These are phyloP conservation scores for Daldinia sp. DNA, from an alignment of 2,329 filamentous ascomycete genomes.

Conservation along the genomic window DNA sequence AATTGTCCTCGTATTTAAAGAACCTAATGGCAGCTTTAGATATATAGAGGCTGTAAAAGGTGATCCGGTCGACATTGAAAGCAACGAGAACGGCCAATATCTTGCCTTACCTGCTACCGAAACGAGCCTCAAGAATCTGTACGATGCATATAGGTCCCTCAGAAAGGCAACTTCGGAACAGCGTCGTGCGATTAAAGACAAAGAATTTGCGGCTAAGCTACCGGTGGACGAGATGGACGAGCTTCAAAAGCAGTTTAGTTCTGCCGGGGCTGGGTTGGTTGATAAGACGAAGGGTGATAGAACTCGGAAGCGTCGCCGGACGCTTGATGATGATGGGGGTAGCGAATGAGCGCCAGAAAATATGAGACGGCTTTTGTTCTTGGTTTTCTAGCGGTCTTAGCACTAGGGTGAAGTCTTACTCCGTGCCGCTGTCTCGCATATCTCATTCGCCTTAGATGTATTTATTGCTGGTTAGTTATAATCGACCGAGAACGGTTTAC, in stretches of 20 bases:
- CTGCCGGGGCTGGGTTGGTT: not conserved
- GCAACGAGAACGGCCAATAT: conserved; percentile 8
- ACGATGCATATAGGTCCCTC: conserved; percentile 32
- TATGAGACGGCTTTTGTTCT: too few relatives aligned
- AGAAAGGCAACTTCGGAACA: conserved; percentile 34
- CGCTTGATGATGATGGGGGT: conserved; percentile 30
- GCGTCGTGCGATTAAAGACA: conserved; percentile 35
- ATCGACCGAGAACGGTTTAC: too few relatives aligned
- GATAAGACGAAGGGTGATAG: not conserved
- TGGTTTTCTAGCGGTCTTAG: not conserved
- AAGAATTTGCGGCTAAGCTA: conserved; percentile 28
- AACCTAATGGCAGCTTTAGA: not conserved
- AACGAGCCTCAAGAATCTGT: conserved; percentile 38
- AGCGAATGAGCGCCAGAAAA: not conserved
- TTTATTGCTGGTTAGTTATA: not conserved
- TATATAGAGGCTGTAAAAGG: conserved; percentile 36
- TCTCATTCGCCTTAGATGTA: not conserved
- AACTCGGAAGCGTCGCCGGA: conserved; percentile 35
- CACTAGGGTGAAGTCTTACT: not conserved
- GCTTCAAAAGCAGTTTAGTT: conserved; percentile 32
- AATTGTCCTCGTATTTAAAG: conserved; percentile 22
- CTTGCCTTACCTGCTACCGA: conserved; percentile 33
- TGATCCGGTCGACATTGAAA: not conserved
- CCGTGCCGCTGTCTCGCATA: not conserved
- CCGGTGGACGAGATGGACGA: conserved; percentile 33